Evolutionary conservation across 164 flowering plant genomes (phyloP).

Genomic region (Platanus orientalis): DNA sequence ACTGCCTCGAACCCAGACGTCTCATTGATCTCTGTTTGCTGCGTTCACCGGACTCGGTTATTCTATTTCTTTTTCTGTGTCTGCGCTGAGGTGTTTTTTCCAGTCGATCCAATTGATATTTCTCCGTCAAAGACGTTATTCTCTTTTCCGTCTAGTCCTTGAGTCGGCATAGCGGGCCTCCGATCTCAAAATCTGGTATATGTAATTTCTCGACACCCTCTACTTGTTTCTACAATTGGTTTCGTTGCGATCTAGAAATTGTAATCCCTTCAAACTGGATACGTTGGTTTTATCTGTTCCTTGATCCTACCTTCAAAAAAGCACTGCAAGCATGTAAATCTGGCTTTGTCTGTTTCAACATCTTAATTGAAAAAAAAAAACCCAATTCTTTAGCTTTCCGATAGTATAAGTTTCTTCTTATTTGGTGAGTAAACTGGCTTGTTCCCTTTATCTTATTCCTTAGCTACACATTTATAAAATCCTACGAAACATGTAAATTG

Average conservation of each 20-base stretch:
- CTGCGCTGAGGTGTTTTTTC: background rate
- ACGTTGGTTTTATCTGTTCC: slow-evolving; percentile 5
- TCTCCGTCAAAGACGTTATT: background rate
- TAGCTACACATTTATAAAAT: slow-evolving; percentile 21
- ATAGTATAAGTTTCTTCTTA: background rate
- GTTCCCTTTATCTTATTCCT: slow-evolving; percentile 3
- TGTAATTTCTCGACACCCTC: background rate
- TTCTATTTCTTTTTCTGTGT: background rate
- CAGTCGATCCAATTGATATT: background rate
- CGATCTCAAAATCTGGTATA: no score
- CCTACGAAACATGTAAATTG: slow-evolving; percentile 19
- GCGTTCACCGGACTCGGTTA: background rate
- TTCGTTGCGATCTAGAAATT: background rate
- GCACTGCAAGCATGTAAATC: slow-evolving; percentile 18
- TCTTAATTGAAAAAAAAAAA: slow-evolving; percentile 4
- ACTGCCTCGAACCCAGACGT: background rate
- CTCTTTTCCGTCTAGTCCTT: background rate
- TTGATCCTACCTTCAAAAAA: slow-evolving; percentile 21
- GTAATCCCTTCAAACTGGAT: slow-evolving; percentile 17
- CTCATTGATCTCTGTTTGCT: background rate
- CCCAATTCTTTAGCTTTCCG: background rate
- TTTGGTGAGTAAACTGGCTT: slow-evolving; percentile 14
- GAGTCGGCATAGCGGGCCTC: no score
- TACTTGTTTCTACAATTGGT: background rate
- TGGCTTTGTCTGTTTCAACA: background rate